Evolutionary conservation across 2,329 filamentous ascomycete species (phyloP).

Genomic region (Cladophialophora yegresii): DNA sequence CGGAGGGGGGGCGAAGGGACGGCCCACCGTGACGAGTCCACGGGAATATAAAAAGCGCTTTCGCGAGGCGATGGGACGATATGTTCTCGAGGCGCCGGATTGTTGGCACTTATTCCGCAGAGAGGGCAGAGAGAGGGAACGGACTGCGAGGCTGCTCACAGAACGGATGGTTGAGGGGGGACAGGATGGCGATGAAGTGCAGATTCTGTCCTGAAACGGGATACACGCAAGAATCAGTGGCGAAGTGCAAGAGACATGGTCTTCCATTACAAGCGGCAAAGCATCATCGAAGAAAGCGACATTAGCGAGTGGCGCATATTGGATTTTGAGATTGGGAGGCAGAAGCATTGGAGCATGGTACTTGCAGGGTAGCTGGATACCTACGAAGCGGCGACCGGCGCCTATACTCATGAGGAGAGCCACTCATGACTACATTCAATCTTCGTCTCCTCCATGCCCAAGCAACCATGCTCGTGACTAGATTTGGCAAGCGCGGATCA

Average conservation of each 20-base stretch:
- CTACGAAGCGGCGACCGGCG: too few species aligned
- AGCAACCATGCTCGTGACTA: not conserved
- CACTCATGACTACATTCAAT: not conserved
- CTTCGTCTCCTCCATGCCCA: not conserved
- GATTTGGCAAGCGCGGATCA: too few species aligned
- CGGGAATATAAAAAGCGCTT: slow-evolving; percentile 98
- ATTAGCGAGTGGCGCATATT: not conserved
- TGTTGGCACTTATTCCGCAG: slow-evolving; percentile 51
- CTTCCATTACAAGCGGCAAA: not conserved
- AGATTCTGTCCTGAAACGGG: slow-evolving; percentile 18
- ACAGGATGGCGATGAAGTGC: slow-evolving; percentile 24
- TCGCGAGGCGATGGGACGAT: slow-evolving; percentile 92
- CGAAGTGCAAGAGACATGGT: not conserved
- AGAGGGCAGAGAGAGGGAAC: slow-evolving; percentile 25
- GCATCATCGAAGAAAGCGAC: not conserved
- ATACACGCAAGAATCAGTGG: not conserved
- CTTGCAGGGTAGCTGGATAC: not conserved
- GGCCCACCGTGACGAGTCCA: slow-evolving; percentile 93
- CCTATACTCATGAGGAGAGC: not conserved
- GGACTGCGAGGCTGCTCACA: slow-evolving; percentile 15
- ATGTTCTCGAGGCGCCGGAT: slow-evolving; percentile 57
- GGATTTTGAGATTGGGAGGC: not conserved
- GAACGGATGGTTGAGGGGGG: slow-evolving; percentile 18
- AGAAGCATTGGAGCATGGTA: too few species aligned
- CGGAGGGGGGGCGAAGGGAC: slow-evolving; percentile 65